Percentiles rank a stretch among this genome's conserved stretches.
Conservation (phyloP, 164 flowering plant species). For the Liquidambar formosana region DNA sequence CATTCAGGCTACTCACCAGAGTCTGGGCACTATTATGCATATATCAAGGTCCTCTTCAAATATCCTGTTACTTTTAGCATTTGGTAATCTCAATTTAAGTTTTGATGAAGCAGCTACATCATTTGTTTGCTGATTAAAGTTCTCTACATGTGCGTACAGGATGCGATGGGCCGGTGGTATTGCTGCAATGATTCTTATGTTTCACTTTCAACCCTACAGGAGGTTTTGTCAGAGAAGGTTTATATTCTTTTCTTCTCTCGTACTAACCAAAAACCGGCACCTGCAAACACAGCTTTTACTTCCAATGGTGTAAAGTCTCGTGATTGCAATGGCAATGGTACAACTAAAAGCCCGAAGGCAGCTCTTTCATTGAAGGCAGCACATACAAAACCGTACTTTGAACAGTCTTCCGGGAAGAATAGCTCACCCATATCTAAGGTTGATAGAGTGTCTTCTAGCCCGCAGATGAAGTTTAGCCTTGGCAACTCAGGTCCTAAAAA, state of each 20-base stretch:
- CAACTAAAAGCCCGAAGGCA: constrained; percentile 22
- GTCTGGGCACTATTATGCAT: constrained; percentile 98
- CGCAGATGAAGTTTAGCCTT: constrained; percentile 34
- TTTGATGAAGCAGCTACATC: neutral
- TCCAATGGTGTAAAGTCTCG: constrained; percentile 52
- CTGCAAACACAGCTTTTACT: constrained; percentile 26
- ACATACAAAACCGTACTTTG: constrained; percentile 22
- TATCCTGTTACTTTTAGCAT: neutral
- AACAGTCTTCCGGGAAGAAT: constrained; percentile 29
- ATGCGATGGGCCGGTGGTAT: constrained; percentile 85
- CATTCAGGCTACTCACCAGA: constrained; percentile 94
- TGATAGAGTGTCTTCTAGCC: constrained; percentile 39
- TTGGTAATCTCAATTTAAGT: neutral
- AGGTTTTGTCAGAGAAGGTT: constrained; percentile 92
- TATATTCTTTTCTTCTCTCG: constrained; percentile 92
- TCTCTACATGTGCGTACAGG: constrained; percentile 40
- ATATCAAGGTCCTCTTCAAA: constrained; percentile 71
- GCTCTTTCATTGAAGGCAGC: constrained; percentile 28
- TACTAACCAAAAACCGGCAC: constrained; percentile 54
- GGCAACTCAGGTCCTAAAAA: constrained; percentile 36
- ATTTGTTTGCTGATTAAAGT: constrained; percentile 1
- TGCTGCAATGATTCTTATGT: constrained; percentile 94
- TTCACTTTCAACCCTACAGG: constrained; percentile 62
- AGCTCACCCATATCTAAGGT: constrained; percentile 25
- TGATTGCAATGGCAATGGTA: constrained; percentile 45